Evolutionary conservation across 2,329 filamentous ascomycete species (phyloP).

Genomic region (Ophiocordyceps sinensis): DNA sequence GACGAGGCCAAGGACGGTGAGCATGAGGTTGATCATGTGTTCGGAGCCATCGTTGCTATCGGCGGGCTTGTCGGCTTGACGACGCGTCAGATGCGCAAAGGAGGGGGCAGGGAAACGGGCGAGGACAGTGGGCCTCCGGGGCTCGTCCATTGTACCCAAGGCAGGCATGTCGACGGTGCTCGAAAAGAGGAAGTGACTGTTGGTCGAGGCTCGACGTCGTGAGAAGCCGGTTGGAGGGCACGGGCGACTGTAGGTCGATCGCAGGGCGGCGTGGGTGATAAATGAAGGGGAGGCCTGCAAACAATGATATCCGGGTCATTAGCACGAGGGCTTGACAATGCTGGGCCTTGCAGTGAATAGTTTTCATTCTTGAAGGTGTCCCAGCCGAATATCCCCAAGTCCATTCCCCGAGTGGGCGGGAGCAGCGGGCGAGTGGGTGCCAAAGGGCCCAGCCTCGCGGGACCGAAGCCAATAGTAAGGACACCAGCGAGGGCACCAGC

Average conservation of each 20-base stretch:
- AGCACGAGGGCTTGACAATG: neutral
- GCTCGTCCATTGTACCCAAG: neutral
- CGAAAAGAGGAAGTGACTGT: constrained; percentile 2
- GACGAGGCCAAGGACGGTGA: constrained; percentile 64
- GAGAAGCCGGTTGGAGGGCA: constrained; percentile 5
- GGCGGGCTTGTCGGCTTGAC: constrained; percentile 3
- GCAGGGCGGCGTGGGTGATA: constrained; percentile 1
- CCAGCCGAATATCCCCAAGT: neutral
- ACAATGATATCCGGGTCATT: neutral
- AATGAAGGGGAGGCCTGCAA: constrained; percentile 5
- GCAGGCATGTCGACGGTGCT: constrained; percentile 4
- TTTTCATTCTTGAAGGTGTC: neutral
- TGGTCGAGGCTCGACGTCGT: neutral
- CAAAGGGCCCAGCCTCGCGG: neutral
- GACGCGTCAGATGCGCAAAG: constrained; percentile 3
- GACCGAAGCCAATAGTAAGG: neutral
- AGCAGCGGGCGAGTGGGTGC: neutral
- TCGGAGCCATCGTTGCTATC: constrained; percentile 33
- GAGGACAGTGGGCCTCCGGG: constrained; percentile 4
- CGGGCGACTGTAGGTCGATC: neutral
- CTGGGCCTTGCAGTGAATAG: neutral
- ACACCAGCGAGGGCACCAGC: neutral
- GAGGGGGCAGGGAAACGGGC: constrained; percentile 3
- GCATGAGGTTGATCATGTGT: constrained; percentile 61
- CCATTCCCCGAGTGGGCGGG: constrained; percentile 1